phyloP scores from a whole-genome alignment of 176 grass and related monocot species.

The Juncus inflexus region DNA sequence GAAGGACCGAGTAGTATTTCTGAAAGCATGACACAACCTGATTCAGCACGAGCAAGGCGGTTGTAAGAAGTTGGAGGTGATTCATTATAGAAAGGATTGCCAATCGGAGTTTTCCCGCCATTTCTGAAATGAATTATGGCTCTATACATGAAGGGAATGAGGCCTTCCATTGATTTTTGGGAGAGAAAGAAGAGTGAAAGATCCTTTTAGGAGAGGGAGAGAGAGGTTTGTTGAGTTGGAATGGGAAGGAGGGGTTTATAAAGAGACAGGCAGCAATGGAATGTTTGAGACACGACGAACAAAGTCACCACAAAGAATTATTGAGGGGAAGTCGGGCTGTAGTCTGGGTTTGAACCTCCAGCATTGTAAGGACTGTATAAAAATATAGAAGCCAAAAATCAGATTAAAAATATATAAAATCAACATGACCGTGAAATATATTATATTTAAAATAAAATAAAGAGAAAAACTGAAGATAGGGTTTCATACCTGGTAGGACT shows the following conservation, averaged over 20 bases:
- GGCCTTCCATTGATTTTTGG: conserved; percentile 36
- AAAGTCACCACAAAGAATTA: conserved; percentile 13
- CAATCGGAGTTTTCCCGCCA: conserved; percentile 32
- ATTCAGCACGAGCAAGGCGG: conserved; percentile 33
- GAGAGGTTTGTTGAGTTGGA: conserved; percentile 6
- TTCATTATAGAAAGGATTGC: conserved; percentile 33
- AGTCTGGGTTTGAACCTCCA: conserved; percentile 61
- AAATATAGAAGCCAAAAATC: no score
- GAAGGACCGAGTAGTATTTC: no score
- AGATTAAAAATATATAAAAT: background rate
- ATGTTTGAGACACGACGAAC: no score
- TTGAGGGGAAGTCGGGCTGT: conserved; percentile 86
- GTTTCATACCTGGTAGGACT: conserved; percentile 69
- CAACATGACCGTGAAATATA: no score
- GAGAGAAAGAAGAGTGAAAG: background rate
- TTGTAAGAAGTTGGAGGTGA: conserved; percentile 41
- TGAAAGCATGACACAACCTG: background rate
- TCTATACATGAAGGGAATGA: conserved; percentile 60
- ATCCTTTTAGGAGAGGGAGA: background rate
- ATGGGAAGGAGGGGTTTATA: background rate
- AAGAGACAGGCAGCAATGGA: background rate
- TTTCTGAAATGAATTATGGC: conserved; percentile 37
- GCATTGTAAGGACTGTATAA: conserved; percentile 59
- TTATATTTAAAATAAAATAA: no score
- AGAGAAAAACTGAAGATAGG: background rate